These are phyloP conservation scores for Nannizzia gypsea DNA, from an alignment of 2,329 filamentous ascomycete species.

Conservation along the genomic window DNA sequence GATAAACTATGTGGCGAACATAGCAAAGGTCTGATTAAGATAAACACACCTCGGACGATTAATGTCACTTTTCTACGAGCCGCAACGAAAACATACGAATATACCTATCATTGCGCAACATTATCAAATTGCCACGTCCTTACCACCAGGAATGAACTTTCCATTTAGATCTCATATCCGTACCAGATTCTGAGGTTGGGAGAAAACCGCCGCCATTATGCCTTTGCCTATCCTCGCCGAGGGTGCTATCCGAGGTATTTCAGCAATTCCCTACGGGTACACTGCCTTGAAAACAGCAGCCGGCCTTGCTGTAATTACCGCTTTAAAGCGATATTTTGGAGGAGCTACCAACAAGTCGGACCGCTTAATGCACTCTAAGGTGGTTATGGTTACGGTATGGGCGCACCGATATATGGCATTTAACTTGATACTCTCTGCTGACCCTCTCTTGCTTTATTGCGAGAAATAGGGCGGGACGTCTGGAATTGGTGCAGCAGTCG, in stretches of 20 bases:
- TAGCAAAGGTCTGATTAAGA: no score
- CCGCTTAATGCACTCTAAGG: conserved; percentile 80
- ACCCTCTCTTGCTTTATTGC: conserved; percentile 12
- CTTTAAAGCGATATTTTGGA: conserved; percentile 63
- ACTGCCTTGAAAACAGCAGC: conserved; percentile 42
- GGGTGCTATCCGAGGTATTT: conserved; percentile 43
- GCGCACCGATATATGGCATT: neutral
- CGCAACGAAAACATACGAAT: neutral
- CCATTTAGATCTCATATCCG: neutral
- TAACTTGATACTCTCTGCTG: neutral
- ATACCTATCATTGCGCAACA: no score
- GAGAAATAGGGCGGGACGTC: conserved; percentile 64
- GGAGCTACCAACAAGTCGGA: conserved; percentile 66
- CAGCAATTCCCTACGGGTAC: conserved; percentile 43
- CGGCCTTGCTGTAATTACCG: conserved; percentile 41
- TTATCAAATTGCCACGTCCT: no score
- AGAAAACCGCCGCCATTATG: conserved; percentile 35
- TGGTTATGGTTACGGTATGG: conserved; percentile 75
- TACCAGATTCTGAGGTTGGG: neutral
- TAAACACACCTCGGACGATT: no score
- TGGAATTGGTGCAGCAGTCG: conserved; percentile 72
- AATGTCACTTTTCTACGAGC: neutral
- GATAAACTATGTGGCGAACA: no score
- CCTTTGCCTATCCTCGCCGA: conserved; percentile 49
- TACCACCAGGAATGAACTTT: no score